A percentile compares a stretch with the other conserved stretches of the same genome.
These are phyloP conservation scores for Citrus maxima DNA, from an alignment of 345 rosid species.

Conservation along the genomic window DNA sequence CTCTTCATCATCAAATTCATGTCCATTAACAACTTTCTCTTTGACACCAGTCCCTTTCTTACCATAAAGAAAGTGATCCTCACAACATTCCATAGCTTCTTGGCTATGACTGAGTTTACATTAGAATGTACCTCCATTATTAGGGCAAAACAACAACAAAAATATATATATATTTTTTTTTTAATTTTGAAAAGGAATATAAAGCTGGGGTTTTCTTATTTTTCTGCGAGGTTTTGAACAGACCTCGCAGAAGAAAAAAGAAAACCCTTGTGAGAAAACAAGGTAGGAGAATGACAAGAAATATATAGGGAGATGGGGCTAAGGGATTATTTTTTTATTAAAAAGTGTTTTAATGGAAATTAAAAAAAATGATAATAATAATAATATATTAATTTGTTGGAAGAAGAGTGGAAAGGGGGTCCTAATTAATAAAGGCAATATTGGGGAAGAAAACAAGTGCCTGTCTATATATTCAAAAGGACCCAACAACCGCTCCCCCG, in stretches of 20 bases:
- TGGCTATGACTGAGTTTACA: conserved; percentile 31
- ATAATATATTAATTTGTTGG: background rate
- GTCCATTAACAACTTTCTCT: conserved; percentile 58
- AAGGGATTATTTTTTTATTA: background rate
- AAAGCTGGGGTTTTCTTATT: conserved; percentile 31
- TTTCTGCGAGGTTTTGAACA: conserved; percentile 40
- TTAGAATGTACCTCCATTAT: conserved; percentile 30
- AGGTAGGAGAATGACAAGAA: background rate
- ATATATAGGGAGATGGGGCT: conserved; percentile 22
- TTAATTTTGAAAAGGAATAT: too few relatives aligned
- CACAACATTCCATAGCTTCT: conserved; percentile 51
- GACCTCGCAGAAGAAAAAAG: conserved; percentile 50
- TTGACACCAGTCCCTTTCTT: conserved; percentile 42
- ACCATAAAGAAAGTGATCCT: conserved; percentile 47
- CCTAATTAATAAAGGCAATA: too few relatives aligned
- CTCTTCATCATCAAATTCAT: conserved; percentile 55
- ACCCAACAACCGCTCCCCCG: conserved; percentile 37
- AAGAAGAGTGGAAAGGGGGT: conserved; percentile 12
- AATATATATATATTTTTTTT: too few relatives aligned
- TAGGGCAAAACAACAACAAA: background rate
- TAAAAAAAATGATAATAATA: background rate
- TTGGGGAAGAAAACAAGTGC: background rate
- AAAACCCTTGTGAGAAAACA: conserved; percentile 27
- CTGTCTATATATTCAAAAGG: conserved; percentile 11
- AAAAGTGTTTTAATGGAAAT: background rate